Base-by-base conservation (phyloP, 495 filamentous ascomycete species). In the Niebla homalea region DNA sequence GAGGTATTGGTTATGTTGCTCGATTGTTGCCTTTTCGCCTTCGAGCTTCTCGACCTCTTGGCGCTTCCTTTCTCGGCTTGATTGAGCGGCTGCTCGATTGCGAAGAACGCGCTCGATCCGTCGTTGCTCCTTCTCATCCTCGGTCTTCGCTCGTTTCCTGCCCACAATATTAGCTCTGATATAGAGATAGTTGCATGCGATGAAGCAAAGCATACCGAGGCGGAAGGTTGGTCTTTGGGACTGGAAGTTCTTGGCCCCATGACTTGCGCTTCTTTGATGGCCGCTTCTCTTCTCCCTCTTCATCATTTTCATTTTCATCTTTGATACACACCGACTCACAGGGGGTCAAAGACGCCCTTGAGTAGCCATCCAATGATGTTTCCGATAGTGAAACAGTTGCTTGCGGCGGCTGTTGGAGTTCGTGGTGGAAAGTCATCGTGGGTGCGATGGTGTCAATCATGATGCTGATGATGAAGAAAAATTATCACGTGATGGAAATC, bases 91-190 rank as follows among this genome's bases (percentile, higher is more conserved):
- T 46, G 87, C 84, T 53, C 92, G 87, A 67, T 98, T 98, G 36
- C 92, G 81, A 55, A 96, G 84, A 38, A 98, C 90, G 47, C 92
- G 87, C 71, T 98, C 92, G 57, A 97, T 90, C 46, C 92, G 85
- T 42, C 92, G 84, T 67, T 98, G 92, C 68, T 97, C 92, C 68
- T 98, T 98, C 67, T 98, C 92, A 63, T 94, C 92, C 49, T 94
- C 89, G 23, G 92, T 98, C 77, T 96, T 98, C 59, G 92, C 92
- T 52, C 92, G 89, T 78, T 98, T 98, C 51, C 87, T 90, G 48
- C 15, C 47, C 11, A 5, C 6, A 22, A 51, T 47, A 56, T 50
- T 26, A 58, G 52, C 21, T 20, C 52, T 60, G 52, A 11, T 12
- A 32, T 32, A 54, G 45, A n/a, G 32, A 14, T 32, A 14, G 44